Evolutionary conservation across 2,329 filamentous ascomycete species (phyloP).

Genomic region (Phialemonium atrogriseum): DNA sequence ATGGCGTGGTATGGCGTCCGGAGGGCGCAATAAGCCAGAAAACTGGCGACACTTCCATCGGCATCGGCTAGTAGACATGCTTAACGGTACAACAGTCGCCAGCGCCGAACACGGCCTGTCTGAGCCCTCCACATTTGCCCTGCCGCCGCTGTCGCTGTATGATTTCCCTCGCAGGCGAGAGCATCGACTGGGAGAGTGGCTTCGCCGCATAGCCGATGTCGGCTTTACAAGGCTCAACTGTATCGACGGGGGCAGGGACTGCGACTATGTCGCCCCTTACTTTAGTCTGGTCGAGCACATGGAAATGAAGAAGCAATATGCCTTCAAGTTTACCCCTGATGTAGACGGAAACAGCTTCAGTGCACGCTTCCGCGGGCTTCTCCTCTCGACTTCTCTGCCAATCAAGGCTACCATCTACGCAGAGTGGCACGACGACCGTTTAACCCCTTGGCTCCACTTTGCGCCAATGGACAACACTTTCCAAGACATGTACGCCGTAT

Average conservation of each 20-base stretch:
- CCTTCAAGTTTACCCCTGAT: constrained; percentile 60
- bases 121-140: constrained; percentile 37
- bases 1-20: constrained; percentile 60
- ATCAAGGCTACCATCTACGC: constrained; percentile 66
- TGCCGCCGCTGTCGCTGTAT: constrained; percentile 37
- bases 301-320: constrained; percentile 40
- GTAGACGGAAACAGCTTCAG: constrained; percentile 62
- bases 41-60: constrained; percentile 64
- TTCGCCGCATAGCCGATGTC: constrained; percentile 29
- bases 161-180: constrained; percentile 26
- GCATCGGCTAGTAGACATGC: constrained; percentile 62
- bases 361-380: constrained; percentile 54
- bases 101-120: constrained; percentile 32
- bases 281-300: constrained; percentile 22
- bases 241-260: constrained; percentile 20
- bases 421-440: constrained; percentile 66
- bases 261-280: constrained; percentile 29
- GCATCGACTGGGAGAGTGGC: constrained; percentile 30
- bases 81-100: constrained; percentile 52
- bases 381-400: constrained; percentile 55
- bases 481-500: constrained; percentile 54
- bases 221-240: constrained; percentile 37
- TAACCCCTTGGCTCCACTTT: constrained; percentile 65
- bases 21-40: constrained; percentile 40
- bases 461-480: constrained; percentile 63